Evolutionary conservation across 2,329 filamentous ascomycete species (phyloP), one percentile per base, ranked within the genome.

Genomic region (Fusarium dimerum): DNA sequence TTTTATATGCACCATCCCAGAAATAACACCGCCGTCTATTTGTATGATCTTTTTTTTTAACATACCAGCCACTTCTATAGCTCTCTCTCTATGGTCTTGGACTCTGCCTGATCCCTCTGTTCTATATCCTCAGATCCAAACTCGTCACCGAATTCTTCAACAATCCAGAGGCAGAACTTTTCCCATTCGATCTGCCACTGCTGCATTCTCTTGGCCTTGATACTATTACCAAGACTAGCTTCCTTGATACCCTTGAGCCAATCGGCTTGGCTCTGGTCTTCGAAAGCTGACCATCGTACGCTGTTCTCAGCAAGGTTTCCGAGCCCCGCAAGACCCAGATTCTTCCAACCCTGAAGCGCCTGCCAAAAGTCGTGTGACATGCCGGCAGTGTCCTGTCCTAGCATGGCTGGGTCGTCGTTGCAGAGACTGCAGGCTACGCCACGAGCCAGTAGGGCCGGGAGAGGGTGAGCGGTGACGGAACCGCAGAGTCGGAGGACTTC

Each of bases 311-410:
- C 93, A 62, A 99, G 78, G 51, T 87, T 89, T 0, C 89, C 93
- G 47, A 97, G 74, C 0, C 92, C 93, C 11, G 90, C 91, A 3
- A 97, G 78, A 1, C 92, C 94, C 13, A 97, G 81, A 66, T 95
- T 96, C 53, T 96, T 88, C 84, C 92, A 94, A 0, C 90, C 92
- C 71, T 96, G 92, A 17, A 97, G 76, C 2, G 89, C 88, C 71
- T 96, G 91, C 90, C 91, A 97, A 72, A 96, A 96, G 73, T 97
- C 92, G 71, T 96, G 90, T 2, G 89, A 93, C 80, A 94, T 86
- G 38, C 90, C 91, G 26, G 86, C 88, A 7, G 81, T 84, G 51
- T 89, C 89, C 65, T 96, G 90, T 9, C 92, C 92, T 6, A 96
- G 78, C 65, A 97, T 90, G 1, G 89, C 90, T 1, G 92, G 92